Evolutionary conservation across 257 asterid species (phyloP).

Genomic region (Ocimum tenuiflorum): DNA sequence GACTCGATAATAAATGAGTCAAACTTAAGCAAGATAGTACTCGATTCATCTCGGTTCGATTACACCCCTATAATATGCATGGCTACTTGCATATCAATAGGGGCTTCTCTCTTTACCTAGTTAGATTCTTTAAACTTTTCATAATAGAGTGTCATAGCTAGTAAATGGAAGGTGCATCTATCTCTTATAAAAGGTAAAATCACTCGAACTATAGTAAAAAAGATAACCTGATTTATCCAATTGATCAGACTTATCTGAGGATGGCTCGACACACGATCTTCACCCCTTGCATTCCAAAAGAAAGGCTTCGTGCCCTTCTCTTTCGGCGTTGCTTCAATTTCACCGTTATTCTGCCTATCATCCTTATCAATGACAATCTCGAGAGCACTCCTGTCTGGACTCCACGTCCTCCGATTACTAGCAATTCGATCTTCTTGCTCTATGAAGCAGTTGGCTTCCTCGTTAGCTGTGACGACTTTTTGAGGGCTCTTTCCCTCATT

Average conservation of each 20-base stretch:
- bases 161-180: background rate
- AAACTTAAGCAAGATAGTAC: no score
- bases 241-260: slow-evolving; percentile 30
- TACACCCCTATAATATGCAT: no score
- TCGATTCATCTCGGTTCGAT: no score
- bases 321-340: slow-evolving; percentile 40
- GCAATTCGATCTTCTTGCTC: slow-evolving; percentile 30
- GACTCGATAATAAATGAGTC: no score
- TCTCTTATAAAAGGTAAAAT: background rate
- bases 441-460: slow-evolving; percentile 14
- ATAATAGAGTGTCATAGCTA: background rate
- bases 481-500: slow-evolving; percentile 19
- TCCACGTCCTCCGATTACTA: slow-evolving; percentile 32
- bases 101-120: background rate
- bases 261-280: slow-evolving; percentile 25
- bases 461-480: slow-evolving; percentile 15
- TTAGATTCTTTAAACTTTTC: no score
- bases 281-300: slow-evolving; percentile 32
- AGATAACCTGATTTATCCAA: slow-evolving; percentile 58
- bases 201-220: background rate
- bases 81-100: background rate
- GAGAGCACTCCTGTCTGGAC: slow-evolving; percentile 28
- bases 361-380: slow-evolving; percentile 54
- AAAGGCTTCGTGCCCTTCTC: slow-evolving; percentile 48
- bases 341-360: slow-evolving; percentile 27